Conservation (phyloP, 306 rosid genomes). For the Quercus mongolica region DNA sequence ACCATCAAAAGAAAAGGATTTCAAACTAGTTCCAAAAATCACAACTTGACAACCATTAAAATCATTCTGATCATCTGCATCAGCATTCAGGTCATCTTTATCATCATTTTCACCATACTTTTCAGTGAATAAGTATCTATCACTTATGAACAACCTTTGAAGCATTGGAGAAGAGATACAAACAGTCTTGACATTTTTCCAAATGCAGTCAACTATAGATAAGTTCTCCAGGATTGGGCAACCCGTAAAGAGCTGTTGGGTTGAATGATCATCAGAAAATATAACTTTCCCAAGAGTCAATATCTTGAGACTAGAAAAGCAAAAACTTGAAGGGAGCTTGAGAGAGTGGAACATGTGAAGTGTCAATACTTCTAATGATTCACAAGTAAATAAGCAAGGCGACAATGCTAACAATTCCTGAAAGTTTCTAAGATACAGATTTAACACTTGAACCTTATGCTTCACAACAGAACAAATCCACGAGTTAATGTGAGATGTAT, state of each 20-base stretch:
- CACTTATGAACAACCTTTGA: not conserved
- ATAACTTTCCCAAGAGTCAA: not conserved
- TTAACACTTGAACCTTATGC: not conserved
- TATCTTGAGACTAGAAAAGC: not conserved
- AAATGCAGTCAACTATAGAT: not conserved
- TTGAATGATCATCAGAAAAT: not conserved
- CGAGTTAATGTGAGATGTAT: not conserved
- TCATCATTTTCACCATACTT: not conserved
- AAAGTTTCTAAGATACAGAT: not conserved
- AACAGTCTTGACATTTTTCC: not conserved
- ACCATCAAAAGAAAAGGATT: not conserved
- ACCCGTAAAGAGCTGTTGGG: not conserved
- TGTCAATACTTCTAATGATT: not conserved
- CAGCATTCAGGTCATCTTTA: not conserved
- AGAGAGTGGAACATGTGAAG: not conserved
- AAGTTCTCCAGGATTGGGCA: not conserved
- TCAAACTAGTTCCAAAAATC: not conserved
- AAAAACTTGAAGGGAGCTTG: not conserved
- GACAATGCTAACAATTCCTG: not conserved
- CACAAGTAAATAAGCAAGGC: not conserved
- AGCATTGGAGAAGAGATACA: not conserved
- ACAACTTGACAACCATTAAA: not conserved
- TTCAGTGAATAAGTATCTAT: too few relatives aligned
- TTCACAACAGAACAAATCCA: not conserved
- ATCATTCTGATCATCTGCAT: not conserved